Evolutionary conservation across 768 basidiomycete genomes (phyloP).

Genomic region (Xerocomellus chrysenteron): DNA sequence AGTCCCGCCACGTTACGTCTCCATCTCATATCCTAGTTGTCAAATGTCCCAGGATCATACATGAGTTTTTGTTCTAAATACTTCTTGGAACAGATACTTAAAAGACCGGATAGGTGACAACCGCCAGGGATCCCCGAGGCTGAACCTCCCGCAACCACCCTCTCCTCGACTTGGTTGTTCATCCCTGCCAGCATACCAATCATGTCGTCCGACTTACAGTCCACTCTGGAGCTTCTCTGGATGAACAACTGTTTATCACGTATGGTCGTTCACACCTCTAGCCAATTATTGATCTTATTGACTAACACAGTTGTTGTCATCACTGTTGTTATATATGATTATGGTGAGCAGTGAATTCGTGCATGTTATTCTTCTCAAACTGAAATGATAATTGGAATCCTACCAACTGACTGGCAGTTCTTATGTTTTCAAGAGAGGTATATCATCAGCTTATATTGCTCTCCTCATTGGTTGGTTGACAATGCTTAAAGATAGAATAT

Average conservation of each 20-base stretch:
- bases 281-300: not conserved
- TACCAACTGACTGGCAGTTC: not conserved
- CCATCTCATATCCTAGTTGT: no score
- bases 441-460: no score
- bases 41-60: no score
- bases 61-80: no score
- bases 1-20: no score
- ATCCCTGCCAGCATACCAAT: no score
- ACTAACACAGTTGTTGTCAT: not conserved
- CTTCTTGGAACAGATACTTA: no score
- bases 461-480: not conserved
- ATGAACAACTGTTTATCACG: not conserved
- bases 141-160: no score
- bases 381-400: not conserved
- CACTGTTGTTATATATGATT: conserved; percentile 5
- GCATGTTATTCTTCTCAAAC: not conserved
- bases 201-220: conserved; percentile 1
- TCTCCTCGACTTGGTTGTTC: no score
- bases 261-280: not conserved
- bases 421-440: conserved; percentile 10
- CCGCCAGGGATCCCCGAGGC: no score
- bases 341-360: not conserved
- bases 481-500: conserved; percentile 10
- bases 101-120: no score
- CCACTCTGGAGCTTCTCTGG: not conserved